Base-by-base conservation (phyloP, 1,284 basidiomycete genomes). In the Rhodotorula sp. region DNA sequence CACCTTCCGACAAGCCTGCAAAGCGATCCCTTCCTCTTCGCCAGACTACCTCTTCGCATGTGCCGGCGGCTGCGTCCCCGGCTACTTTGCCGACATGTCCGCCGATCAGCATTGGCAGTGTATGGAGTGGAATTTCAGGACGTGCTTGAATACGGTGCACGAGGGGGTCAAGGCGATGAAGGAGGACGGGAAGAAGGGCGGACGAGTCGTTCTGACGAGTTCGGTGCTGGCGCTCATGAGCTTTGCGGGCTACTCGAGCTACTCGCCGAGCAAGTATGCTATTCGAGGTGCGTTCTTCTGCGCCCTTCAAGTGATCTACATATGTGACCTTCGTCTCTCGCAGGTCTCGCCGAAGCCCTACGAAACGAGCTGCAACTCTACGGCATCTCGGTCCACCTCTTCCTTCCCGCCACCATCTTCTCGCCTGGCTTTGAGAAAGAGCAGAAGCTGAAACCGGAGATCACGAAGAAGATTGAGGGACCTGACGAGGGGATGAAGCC, bases 191-290 rank as follows among this genome's bases (percentile, higher is more conserved):
- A 82, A 83, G 24, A 84, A 85, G 61, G 82, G 82, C 32, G 82
- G 83, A 27, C 91, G 90, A 77, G 88, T 98, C 67, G 84, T 92
- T 7, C 87, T 98, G 60, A 87, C 92, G 30, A 89, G 89, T 13
- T 94, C 91, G 0, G 85, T 89, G n/a, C 80, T 95, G 22, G 90
- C 89, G 0, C 87, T 90, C 74, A 89, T 93, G 83, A 86, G 88
- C 1, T 84, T 97, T 60, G 83, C 91, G 24, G 94, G 95, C 1
- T 98, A 90, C 77, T 84, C 89, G 6, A 85, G 89, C 3, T 98
- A 99, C 79, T 83, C 90, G 2, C 92, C 94, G 0, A 90, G 88
- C 59, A 98, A 97, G 80, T 89, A 90, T 76, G 95, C 95, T 17
- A 81, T 97, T 22, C 84, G 93, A 82, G 94, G 92, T 91, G 76